These are phyloP conservation scores for Coniochaeta ligniaria DNA, from an alignment of 2,329 filamentous ascomycete genomes.

Conservation along the genomic window DNA sequence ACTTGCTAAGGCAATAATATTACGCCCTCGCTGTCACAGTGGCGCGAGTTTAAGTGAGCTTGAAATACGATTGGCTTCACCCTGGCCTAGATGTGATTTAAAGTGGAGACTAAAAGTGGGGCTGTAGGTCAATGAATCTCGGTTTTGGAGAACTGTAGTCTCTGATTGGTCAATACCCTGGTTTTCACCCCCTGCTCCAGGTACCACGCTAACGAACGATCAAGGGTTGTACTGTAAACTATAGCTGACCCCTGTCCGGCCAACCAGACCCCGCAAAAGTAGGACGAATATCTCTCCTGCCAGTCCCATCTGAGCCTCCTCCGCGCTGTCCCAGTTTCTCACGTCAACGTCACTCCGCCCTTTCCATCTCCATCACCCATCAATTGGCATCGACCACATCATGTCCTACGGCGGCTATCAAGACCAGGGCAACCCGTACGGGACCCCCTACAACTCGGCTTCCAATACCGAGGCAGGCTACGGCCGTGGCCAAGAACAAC, in stretches of 20 bases:
- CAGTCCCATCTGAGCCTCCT: neutral
- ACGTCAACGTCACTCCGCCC: neutral
- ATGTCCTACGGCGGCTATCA: constrained; percentile 51
- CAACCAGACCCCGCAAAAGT: neutral
- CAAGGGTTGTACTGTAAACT: no score
- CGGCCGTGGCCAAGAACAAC: constrained; percentile 34
- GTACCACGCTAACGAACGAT: no score
- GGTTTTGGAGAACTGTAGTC: no score
- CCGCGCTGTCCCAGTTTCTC: neutral
- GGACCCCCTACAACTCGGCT: constrained; percentile 52
- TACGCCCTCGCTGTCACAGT: no score
- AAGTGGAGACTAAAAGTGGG: no score
- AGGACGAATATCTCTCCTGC: neutral
- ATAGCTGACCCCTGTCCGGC: neutral
- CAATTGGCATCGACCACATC: constrained; percentile 13
- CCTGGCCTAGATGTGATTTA: no score
- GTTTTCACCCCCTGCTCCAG: no score
- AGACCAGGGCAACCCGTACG: constrained; percentile 38
- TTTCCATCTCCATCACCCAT: neutral
- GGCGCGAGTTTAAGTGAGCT: no score
- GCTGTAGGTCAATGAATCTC: no score
- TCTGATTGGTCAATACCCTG: no score
- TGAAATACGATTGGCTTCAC: no score
- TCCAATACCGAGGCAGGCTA: constrained; percentile 40
- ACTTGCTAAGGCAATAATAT: no score